These are phyloP conservation scores for Aureobasidium leucospermi DNA, from an alignment of 2,329 filamentous ascomycete genomes.

Conservation along the genomic window DNA sequence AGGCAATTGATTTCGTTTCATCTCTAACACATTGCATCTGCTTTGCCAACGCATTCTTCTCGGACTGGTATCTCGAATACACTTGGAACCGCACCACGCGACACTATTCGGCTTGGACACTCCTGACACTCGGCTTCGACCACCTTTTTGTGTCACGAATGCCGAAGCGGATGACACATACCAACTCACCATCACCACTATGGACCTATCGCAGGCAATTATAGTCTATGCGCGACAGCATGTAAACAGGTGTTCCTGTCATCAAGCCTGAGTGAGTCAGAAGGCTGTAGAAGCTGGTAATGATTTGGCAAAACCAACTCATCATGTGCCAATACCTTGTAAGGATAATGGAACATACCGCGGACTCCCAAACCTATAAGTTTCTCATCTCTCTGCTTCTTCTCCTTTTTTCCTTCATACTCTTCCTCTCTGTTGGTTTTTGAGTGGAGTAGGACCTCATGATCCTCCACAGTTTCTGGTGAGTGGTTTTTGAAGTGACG, in stretches of 20 bases:
- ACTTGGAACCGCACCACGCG: background rate
- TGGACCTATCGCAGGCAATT: too few species aligned
- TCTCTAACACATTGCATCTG: background rate
- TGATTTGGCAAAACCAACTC: background rate
- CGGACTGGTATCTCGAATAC: background rate
- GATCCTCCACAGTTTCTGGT: background rate
- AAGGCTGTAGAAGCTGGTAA: background rate
- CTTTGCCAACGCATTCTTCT: background rate
- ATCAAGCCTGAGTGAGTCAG: background rate
- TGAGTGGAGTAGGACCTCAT: too few species aligned
- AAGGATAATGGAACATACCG: background rate
- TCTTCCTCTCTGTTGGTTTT: background rate
- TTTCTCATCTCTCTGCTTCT: too few species aligned
- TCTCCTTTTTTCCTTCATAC: background rate
- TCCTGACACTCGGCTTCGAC: too few species aligned
- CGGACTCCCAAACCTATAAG: background rate
- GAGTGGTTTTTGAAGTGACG: background rate
- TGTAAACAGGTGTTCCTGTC: too few species aligned
- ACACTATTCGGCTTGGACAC: background rate
- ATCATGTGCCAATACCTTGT: background rate
- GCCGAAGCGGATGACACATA: too few species aligned
- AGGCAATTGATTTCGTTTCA: conserved; percentile 1
- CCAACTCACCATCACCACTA: too few species aligned
- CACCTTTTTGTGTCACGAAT: too few species aligned
- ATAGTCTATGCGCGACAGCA: too few species aligned